Base-by-base conservation (phyloP, 1,284 basidiomycete genomes). In the Cryptococcus hybrid region DNA sequence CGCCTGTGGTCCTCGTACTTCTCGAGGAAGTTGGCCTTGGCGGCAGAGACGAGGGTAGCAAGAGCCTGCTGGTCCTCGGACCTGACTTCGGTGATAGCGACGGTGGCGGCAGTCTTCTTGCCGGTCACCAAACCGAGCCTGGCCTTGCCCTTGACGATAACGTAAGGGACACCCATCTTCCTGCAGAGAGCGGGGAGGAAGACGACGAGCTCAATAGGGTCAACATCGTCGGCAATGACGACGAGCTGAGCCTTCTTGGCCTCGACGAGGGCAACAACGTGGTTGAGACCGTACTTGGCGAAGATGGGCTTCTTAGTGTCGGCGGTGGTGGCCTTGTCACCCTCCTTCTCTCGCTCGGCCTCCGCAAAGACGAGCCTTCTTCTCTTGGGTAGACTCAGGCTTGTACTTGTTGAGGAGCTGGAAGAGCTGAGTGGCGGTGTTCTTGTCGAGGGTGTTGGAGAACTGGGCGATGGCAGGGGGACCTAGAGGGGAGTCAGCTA, bases 391-490 rank as follows among this genome's bases (percentile, higher is more conserved):
- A 62, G 88, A 76, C 66, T 79, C 77, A 58, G 77, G 78, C 75
- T 78, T 78, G 78, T 83, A 88, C 86, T 98, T 98, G 88, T 98
- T 95, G 58, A 98, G 80, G 66, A 99, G 87, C 82, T 95, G 94
- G 88, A 98, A 98, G 63, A 98, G 82, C 80, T 97, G 92, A 57
- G 92, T 95, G 49, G 95, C 95, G 56, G 94, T 98, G 86, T 98
- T 99, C 87, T 97, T 98, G 87, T 99, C 95, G 71, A 99, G 84
- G 49, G 93, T 95, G 84, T 98, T 90, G 57, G 88, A 86, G 85
- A 99, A 98, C 82, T 99, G 95, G 55, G 92, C 91, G 73, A 99
- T 96, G 71, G 95, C 91, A 55, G 95, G 95, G 71, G 95, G 95
- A 40, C n/a, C n/a, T n/a, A n/a, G n/a, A n/a, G n/a, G n/a, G n/a